Percentiles rank a stretch among this genome's conserved stretches.
phyloP scores from a whole-genome alignment of 192 early-diverging fungal genomes.

The Umbelopsis isabellina region DNA sequence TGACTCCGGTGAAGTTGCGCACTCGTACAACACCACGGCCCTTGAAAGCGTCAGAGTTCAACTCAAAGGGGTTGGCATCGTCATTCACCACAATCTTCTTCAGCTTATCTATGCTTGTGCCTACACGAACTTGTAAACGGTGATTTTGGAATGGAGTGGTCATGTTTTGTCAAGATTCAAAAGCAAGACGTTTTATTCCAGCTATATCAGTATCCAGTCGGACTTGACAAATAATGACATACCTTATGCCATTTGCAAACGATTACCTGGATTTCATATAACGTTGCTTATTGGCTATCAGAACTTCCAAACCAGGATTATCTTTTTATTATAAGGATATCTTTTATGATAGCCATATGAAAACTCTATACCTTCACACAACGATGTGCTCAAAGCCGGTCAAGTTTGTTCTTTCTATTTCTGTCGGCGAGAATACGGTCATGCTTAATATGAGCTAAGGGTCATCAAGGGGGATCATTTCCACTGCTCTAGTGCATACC shows the following conservation, averaged over 20 bases:
- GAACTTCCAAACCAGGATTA: too few species aligned
- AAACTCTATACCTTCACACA: too few species aligned
- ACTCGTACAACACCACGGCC: slow-evolving; percentile 72
- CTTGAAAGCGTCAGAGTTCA: slow-evolving; percentile 66
- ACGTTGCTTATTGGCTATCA: too few species aligned
- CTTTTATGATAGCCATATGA: too few species aligned
- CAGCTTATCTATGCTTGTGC: slow-evolving; percentile 41
- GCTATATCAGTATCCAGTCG: not conserved
- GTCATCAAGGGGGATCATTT: too few species aligned
- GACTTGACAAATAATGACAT: not conserved
- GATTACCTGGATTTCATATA: too few species aligned
- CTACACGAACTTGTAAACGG: slow-evolving; percentile 42
- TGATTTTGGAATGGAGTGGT: not conserved
- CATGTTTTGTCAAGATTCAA: not conserved
- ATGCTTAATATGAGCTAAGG: too few species aligned
- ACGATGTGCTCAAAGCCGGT: too few species aligned
- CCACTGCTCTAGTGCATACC: too few species aligned
- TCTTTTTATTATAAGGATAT: too few species aligned
- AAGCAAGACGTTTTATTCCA: not conserved
- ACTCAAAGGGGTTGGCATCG: slow-evolving; percentile 60
- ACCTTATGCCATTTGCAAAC: not conserved
- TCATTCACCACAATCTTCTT: slow-evolving; percentile 58
- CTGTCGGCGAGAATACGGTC: too few species aligned
- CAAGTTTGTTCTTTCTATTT: too few species aligned
- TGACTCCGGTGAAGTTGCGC: slow-evolving; percentile 60